Evolutionary conservation across 495 filamentous ascomycete species (phyloP).

Genomic region (Aspergillus affinis): DNA sequence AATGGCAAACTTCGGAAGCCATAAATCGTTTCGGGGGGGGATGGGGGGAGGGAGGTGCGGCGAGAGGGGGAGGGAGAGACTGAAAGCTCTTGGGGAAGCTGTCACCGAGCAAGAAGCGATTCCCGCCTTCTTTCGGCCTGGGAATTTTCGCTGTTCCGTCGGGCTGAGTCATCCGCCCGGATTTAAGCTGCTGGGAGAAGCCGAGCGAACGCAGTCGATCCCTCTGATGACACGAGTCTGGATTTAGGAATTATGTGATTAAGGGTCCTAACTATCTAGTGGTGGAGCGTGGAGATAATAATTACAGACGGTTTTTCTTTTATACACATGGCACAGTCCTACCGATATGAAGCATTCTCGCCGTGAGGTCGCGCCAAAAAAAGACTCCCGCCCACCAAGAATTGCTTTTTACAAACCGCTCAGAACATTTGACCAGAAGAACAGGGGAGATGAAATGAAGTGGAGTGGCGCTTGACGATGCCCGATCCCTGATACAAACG

Average conservation of each 20-base stretch:
- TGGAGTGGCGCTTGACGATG: conserved; percentile 5
- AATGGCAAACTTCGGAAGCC: conserved; percentile 29
- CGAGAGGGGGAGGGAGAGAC: conserved; percentile 4
- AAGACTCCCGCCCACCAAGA: background rate
- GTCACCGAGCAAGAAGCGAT: conserved; percentile 7
- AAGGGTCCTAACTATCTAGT: background rate
- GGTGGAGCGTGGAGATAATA: background rate
- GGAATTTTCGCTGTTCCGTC: conserved; percentile 29
- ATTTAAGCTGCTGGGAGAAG: conserved; percentile 16
- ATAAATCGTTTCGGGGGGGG: conserved; percentile 23
- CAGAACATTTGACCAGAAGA: conserved; percentile 1
- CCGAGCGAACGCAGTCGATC: conserved; percentile 21
- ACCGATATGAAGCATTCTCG: background rate
- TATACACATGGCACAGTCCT: background rate
- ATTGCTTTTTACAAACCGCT: background rate
- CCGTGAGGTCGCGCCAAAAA: background rate
- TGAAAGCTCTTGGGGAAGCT: conserved; percentile 25
- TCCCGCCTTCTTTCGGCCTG: conserved; percentile 20
- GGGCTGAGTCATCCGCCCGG: conserved; percentile 28
- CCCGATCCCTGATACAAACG: conserved; percentile 3
- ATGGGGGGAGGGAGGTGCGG: background rate
- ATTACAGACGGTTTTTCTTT: background rate
- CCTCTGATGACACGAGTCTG: conserved; percentile 2
- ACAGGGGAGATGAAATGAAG: background rate
- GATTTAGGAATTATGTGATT: background rate